phyloP scores from a whole-genome alignment of 495 filamentous ascomycete genomes.

The Penicillium longicatenatum region DNA sequence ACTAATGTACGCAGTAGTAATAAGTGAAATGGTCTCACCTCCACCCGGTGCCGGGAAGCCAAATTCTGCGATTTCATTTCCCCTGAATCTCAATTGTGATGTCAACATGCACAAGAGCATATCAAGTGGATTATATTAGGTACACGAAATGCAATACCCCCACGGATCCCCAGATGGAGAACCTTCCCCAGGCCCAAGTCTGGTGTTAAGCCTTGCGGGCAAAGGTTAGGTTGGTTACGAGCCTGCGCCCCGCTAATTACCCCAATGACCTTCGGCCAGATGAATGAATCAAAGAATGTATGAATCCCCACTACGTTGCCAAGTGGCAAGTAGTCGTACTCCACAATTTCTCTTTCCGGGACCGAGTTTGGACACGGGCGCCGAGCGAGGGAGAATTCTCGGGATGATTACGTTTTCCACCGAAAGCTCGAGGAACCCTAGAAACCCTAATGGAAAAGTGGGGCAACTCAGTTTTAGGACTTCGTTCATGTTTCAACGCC shows the following conservation, averaged over 20 bases:
- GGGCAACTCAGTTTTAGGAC: conserved; percentile 7
- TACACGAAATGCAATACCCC: neutral
- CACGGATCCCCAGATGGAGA: neutral
- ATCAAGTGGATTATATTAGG: neutral
- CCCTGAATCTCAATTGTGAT: neutral
- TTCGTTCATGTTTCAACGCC: conserved; percentile 3
- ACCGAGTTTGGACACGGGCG: neutral
- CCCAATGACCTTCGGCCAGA: neutral
- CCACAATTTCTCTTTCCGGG: neutral
- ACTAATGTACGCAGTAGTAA: neutral
- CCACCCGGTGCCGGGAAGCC: neutral
- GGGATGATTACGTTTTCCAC: conserved; percentile 14
- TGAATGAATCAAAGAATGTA: neutral
- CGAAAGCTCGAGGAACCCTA: conserved; percentile 6
- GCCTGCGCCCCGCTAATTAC: neutral
- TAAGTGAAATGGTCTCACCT: neutral
- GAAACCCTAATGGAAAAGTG: conserved; percentile 10
- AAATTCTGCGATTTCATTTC: neutral
- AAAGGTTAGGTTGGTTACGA: neutral
- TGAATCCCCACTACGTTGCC: neutral
- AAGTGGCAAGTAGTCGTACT: neutral
- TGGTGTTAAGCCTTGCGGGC: conserved; percentile 3
- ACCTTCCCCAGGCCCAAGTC: neutral
- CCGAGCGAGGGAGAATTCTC: conserved; percentile 2
- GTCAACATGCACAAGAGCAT: neutral